Percentiles rank a stretch among this genome's conserved stretches.
Conservation (phyloP, 2,329 filamentous ascomycete species). For the Arthrobotrys sinensis region DNA sequence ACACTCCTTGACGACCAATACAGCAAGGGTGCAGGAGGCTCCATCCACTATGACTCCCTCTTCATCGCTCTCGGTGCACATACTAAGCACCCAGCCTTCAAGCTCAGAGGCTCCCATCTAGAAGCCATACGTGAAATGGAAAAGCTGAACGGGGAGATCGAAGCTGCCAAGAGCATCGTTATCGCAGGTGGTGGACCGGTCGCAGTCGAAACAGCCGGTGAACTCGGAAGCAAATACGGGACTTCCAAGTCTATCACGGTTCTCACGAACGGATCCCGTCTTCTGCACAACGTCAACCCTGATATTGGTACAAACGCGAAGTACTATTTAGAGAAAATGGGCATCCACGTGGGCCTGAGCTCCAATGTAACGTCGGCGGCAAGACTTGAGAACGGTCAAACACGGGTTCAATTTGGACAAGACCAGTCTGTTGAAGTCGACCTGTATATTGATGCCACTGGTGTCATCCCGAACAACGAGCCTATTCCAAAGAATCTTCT, state of each 20-base stretch:
- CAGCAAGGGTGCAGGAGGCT: constrained; percentile 35
- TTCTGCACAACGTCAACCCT: constrained; percentile 49
- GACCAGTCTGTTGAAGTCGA: constrained; percentile 53
- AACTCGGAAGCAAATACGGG: constrained; percentile 45
- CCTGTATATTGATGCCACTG: constrained; percentile 57
- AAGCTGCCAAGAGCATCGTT: constrained; percentile 46
- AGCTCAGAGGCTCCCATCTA: constrained; percentile 39
- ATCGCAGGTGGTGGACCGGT: constrained; percentile 52
- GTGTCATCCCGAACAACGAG: constrained; percentile 52
- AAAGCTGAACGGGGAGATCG: constrained; percentile 47
- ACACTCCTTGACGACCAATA: constrained; percentile 51
- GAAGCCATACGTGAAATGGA: constrained; percentile 38
- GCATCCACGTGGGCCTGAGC: constrained; percentile 38
- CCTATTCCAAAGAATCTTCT: constrained; percentile 48
- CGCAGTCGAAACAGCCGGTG: constrained; percentile 51
- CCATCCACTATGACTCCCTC: constrained; percentile 53
- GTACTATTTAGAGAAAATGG: constrained; percentile 49
- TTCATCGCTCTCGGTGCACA: constrained; percentile 48
- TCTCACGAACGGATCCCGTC: constrained; percentile 49
- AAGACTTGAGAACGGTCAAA: constrained; percentile 50
- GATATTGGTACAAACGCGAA: constrained; percentile 54
- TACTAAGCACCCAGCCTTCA: constrained; percentile 47
- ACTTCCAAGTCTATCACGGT: constrained; percentile 49
- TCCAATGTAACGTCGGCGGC: constrained; percentile 29
- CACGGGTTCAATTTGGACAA: constrained; percentile 39